These are phyloP conservation scores for Aspergillus quadrilineatus DNA, from an alignment of 2,329 filamentous ascomycete genomes.

Conservation along the genomic window DNA sequence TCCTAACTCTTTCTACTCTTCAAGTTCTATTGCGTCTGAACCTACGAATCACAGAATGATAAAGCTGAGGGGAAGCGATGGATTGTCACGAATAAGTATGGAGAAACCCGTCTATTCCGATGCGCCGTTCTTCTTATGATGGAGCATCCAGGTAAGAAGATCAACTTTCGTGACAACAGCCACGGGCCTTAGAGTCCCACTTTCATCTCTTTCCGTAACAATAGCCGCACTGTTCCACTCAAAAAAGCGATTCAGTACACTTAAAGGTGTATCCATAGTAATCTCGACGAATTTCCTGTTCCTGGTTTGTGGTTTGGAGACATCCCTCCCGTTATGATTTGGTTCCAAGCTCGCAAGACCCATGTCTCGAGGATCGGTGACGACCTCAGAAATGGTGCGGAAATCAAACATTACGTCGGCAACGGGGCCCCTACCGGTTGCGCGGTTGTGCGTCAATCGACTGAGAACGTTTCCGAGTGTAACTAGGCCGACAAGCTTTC, in stretches of 20 bases:
- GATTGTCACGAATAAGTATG: background rate
- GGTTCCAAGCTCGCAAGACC: conserved; percentile 33
- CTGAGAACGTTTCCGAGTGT: conserved; percentile 93
- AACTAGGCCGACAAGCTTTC: conserved; percentile 82
- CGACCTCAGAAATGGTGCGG: conserved; percentile 77
- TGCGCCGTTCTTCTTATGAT: conserved; percentile 47
- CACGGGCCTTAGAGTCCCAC: conserved; percentile 69
- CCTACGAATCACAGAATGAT: background rate
- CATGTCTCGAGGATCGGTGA: conserved; percentile 78
- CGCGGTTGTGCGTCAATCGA: conserved; percentile 81
- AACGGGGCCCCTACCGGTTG: conserved; percentile 70
- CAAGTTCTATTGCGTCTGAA: background rate
- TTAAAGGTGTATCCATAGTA: conserved; percentile 82
- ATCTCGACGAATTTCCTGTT: conserved; percentile 84
- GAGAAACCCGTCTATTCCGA: conserved; percentile 1
- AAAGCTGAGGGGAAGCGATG: background rate
- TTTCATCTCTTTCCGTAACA: conserved; percentile 73
- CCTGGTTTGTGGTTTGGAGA: conserved; percentile 47
- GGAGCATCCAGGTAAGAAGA: conserved; percentile 86
- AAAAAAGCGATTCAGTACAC: conserved; percentile 84
- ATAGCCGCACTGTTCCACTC: conserved; percentile 98
- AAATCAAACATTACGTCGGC: conserved; percentile 97
- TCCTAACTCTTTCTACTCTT: background rate
- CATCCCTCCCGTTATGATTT: conserved; percentile 14
- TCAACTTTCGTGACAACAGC: conserved; percentile 97